These are phyloP conservation scores for Gnaphalium uliginosum DNA, from an alignment of 129 eudicot genomes.

Conservation along the genomic window DNA sequence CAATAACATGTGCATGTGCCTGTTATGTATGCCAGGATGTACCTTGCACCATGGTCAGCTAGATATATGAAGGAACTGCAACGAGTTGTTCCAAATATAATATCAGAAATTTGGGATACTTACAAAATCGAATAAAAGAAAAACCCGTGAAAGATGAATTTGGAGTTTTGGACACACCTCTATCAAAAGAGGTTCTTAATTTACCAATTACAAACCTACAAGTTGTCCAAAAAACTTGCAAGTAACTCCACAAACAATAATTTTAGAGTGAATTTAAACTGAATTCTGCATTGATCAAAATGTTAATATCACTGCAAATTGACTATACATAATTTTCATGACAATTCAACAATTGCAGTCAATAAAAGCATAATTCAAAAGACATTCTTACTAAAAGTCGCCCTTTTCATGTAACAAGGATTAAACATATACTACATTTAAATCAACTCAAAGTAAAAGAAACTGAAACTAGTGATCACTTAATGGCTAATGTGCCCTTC, in stretches of 20 bases:
- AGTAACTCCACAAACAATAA: background rate
- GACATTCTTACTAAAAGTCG: background rate
- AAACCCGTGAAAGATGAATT: no score
- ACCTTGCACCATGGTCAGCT: no score
- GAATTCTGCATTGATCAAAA: background rate
- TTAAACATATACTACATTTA: background rate
- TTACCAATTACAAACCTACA: background rate
- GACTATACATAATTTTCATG: background rate
- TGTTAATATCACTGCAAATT: background rate
- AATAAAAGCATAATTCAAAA: background rate
- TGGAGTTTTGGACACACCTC: no score
- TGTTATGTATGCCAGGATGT: no score
- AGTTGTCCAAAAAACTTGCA: background rate
- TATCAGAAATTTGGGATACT: no score
- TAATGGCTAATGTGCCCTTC: background rate
- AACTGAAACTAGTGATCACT: background rate
- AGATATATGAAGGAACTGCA: no score
- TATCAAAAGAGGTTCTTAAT: background rate
- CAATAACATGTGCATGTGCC: no score
- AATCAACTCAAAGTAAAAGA: background rate
- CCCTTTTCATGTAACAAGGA: background rate
- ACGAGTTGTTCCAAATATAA: no score
- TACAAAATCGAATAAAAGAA: no score
- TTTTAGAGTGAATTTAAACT: background rate
- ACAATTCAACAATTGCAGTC: background rate